phyloP scores from a whole-genome alignment of 192 early-diverging fungal genomes.

The Coemansia brasiliensis region DNA sequence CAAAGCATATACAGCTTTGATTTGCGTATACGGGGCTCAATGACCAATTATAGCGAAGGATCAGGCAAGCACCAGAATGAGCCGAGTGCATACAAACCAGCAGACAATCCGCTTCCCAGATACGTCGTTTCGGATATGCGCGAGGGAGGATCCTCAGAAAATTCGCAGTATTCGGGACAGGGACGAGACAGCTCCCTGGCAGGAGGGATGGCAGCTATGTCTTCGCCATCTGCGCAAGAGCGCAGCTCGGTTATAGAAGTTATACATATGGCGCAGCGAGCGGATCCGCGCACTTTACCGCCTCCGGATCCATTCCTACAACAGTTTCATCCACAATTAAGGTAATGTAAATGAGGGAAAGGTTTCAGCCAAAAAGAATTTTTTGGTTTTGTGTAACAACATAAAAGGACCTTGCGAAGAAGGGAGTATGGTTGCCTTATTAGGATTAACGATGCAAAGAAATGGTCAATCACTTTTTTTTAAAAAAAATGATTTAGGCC shows the following conservation, averaged over 20 bases:
- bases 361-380: too few species aligned
- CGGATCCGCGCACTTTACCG: constrained; percentile 25
- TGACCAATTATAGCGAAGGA: constrained; percentile 6
- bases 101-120: constrained; percentile 3
- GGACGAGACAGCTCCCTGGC: constrained; percentile 1
- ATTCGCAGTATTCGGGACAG: constrained; percentile 12
- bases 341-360: too few species aligned
- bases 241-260: constrained; percentile 28
- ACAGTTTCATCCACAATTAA: constrained; percentile 33
- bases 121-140: constrained; percentile 7
- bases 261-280: constrained; percentile 14
- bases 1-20: too few species aligned
- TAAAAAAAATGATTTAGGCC: background rate
- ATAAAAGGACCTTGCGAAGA: too few species aligned
- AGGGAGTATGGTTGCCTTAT: background rate
- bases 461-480: constrained; percentile 1
- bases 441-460: background rate
- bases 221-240: background rate
- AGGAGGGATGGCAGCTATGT: constrained; percentile 10
- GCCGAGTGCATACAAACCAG: constrained; percentile 1
- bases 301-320: constrained; percentile 30
- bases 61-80: constrained; percentile 12
- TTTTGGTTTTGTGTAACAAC: background rate
- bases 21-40: background rate
- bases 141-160: constrained; percentile 2